phyloP scores from a whole-genome alignment of 2,329 filamentous ascomycete genomes.

The Tolypocladium album region DNA sequence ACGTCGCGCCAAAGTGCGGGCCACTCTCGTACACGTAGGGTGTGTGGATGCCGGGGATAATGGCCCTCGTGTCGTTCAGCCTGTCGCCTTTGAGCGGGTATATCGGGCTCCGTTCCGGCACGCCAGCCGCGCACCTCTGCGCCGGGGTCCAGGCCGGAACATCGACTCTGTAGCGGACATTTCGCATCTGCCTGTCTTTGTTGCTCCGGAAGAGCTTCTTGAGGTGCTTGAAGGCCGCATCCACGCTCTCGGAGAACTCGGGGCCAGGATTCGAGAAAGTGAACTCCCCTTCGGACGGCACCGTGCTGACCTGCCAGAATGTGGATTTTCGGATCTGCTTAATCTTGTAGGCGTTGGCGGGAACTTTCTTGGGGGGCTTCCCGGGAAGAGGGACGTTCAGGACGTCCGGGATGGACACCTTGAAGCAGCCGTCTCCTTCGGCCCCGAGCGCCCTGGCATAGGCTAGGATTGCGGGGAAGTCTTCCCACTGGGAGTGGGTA shows the following conservation, averaged over 20 bases:
- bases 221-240: slow-evolving; percentile 19
- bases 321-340: slow-evolving; percentile 21
- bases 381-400: slow-evolving; percentile 20
- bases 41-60: slow-evolving; percentile 28
- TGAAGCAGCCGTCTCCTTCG: slow-evolving; percentile 25
- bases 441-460: slow-evolving; percentile 20
- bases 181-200: slow-evolving; percentile 23
- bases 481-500: slow-evolving; percentile 21
- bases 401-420: slow-evolving; percentile 21
- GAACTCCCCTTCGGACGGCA: slow-evolving; percentile 21
- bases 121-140: slow-evolving; percentile 23
- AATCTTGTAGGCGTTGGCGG: slow-evolving; percentile 25
- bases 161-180: slow-evolving; percentile 26
- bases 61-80: slow-evolving; percentile 23
- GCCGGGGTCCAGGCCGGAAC: slow-evolving; percentile 25
- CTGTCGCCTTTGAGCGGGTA: slow-evolving; percentile 25
- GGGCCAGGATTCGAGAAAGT: slow-evolving; percentile 12
- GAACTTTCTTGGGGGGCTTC: slow-evolving; percentile 16
- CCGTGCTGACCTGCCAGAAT: slow-evolving; percentile 25
- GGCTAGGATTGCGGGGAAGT: slow-evolving; percentile 24
- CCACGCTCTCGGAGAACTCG: slow-evolving; percentile 13
- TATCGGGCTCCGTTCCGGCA: slow-evolving; percentile 24
- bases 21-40: slow-evolving; percentile 30
- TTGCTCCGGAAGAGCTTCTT: slow-evolving; percentile 24
- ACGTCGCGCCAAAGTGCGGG: slow-evolving; percentile 25